These are phyloP conservation scores for Kalmusia sp. DNA, from an alignment of 2,329 filamentous ascomycete species.

Conservation along the genomic window DNA sequence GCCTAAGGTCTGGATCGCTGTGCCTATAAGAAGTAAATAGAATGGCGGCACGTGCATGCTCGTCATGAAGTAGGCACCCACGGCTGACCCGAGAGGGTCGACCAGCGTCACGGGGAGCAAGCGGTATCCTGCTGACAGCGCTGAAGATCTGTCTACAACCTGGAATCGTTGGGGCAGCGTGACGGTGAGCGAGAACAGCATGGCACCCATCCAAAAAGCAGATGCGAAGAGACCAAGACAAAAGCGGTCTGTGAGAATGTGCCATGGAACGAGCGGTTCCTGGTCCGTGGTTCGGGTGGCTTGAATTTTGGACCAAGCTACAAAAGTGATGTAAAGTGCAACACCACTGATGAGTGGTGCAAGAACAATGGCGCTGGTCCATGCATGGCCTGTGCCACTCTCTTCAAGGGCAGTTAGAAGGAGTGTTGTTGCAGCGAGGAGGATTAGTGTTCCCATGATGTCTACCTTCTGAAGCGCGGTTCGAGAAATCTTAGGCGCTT, in stretches of 20 bases:
- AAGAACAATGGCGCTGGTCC: constrained; percentile 2
- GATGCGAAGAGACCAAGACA: constrained; percentile 12
- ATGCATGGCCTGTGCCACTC: background rate
- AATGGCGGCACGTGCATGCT: background rate
- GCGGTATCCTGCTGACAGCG: constrained; percentile 2
- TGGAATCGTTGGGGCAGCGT: constrained; percentile 6
- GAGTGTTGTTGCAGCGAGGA: constrained; percentile 5
- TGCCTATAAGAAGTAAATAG: background rate
- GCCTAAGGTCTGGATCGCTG: background rate
- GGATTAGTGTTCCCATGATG: background rate
- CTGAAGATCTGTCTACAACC: background rate
- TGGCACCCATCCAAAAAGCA: constrained; percentile 2
- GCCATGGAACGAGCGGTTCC: constrained; percentile 10
- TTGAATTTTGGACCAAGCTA: background rate
- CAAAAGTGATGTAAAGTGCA: background rate
- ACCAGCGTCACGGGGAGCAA: constrained; percentile 2
- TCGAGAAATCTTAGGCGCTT: background rate
- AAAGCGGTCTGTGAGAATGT: constrained; percentile 10
- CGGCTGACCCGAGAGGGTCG: constrained; percentile 1
- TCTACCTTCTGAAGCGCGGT: background rate
- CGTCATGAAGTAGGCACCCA: background rate
- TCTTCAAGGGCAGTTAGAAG: constrained; percentile 10
- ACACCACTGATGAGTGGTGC: constrained; percentile 3
- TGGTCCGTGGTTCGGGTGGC: background rate
- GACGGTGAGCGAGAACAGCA: constrained; percentile 9